Conservation (phyloP, 2,329 filamentous ascomycete genomes). For the Rosellinia necatrix region DNA sequence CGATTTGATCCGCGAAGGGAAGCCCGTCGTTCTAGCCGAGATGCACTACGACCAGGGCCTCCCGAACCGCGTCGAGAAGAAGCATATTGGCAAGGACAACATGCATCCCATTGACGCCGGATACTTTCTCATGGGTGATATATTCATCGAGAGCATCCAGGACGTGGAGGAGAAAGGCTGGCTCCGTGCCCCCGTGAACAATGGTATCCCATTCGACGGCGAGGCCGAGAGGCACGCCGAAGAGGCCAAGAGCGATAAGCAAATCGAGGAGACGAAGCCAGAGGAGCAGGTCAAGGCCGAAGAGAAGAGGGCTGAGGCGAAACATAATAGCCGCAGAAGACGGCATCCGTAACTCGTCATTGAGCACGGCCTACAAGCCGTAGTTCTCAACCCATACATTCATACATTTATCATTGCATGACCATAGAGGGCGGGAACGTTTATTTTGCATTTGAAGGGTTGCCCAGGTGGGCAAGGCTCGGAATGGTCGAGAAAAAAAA, state of each 20-base stretch:
- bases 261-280: slow-evolving; percentile 11
- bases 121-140: slow-evolving; percentile 41
- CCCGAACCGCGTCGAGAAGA: slow-evolving; percentile 30
- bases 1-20: slow-evolving; percentile 36
- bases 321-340: slow-evolving; percentile 7
- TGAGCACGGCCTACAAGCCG: neutral
- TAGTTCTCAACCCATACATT: neutral
- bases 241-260: slow-evolving; percentile 19
- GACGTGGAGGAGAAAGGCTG: slow-evolving; percentile 37
- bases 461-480: no score
- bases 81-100: slow-evolving; percentile 36
- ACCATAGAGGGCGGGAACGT: no score
- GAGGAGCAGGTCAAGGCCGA: slow-evolving; percentile 9
- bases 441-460: slow-evolving; percentile 8
- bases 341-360: neutral
- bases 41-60: slow-evolving; percentile 39
- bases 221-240: slow-evolving; percentile 28
- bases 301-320: slow-evolving; percentile 8
- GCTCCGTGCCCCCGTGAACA: slow-evolving; percentile 29
- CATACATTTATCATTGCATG: no score
- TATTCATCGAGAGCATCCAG: slow-evolving; percentile 37
- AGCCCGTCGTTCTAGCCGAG: slow-evolving; percentile 35
- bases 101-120: slow-evolving; percentile 39
- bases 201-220: slow-evolving; percentile 27
- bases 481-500: no score